phyloP scores from a whole-genome alignment of 31 red algal genomes.

The Endocladia muricata region DNA sequence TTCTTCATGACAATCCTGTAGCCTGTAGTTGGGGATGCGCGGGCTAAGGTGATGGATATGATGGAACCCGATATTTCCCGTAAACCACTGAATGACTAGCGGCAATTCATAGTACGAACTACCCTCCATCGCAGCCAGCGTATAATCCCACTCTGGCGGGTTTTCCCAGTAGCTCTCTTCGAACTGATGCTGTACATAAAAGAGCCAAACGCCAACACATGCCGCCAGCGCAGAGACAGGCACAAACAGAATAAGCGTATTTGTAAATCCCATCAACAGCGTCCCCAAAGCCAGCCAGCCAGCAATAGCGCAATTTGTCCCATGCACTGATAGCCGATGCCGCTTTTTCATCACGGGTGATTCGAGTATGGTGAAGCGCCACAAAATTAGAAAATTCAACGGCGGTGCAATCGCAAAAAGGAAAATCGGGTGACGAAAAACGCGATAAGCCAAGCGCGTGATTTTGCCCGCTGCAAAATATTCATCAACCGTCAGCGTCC shows the following conservation, averaged over 20 bases:
- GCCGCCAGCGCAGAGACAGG: background rate
- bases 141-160: background rate
- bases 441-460: background rate
- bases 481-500: constrained; percentile 12
- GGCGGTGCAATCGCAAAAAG: background rate
- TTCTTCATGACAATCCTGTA: background rate
- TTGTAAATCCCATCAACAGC: background rate
- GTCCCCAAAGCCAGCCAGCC: background rate
- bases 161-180: constrained; percentile 4
- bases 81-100: background rate
- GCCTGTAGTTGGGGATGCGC: background rate
- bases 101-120: constrained; percentile 8
- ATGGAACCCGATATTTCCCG: background rate
- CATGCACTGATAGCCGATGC: background rate
- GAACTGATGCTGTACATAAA: constrained; percentile 20
- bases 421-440: background rate
- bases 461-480: background rate
- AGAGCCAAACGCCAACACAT: constrained; percentile 2
- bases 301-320: background rate
- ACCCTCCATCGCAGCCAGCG: background rate
- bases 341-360: constrained; percentile 4
- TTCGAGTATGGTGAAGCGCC: background rate
- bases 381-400: background rate
- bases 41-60: background rate
- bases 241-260: background rate